Percentiles rank a stretch among this genome's conserved stretches.
These are phyloP conservation scores for Neonectria magnoliae DNA, from an alignment of 2,329 filamentous ascomycete species.

Conservation along the genomic window DNA sequence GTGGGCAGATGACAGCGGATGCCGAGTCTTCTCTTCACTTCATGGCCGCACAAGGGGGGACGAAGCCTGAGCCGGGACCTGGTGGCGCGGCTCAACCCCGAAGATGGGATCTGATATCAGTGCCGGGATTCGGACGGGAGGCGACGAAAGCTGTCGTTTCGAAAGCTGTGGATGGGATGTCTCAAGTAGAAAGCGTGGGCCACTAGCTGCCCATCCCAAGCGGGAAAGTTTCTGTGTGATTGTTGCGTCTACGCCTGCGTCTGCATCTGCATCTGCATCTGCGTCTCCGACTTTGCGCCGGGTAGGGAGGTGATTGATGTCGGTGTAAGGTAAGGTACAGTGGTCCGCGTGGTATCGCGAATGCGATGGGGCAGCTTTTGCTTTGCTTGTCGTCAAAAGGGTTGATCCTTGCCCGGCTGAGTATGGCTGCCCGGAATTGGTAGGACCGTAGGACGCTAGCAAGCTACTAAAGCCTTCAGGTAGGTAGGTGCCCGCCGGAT, in stretches of 20 bases:
- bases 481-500: no score
- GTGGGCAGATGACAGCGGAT: background rate
- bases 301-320: conserved; percentile 11
- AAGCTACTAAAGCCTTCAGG: background rate
- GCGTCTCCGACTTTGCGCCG: background rate
- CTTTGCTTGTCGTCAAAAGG: conserved; percentile 8
- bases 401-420: conserved; percentile 34
- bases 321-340: background rate
- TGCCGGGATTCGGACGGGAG: background rate
- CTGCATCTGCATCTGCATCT: background rate
- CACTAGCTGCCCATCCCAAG: background rate
- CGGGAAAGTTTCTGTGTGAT: background rate
- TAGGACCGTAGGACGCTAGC: background rate
- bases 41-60: conserved; percentile 19
- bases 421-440: background rate
- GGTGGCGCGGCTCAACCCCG: conserved; percentile 21
- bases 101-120: background rate
- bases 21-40: conserved; percentile 20
- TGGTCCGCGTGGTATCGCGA: background rate
- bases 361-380: background rate
- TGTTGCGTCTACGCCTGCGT: background rate
- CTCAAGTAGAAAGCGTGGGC: background rate
- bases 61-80: conserved; percentile 17
- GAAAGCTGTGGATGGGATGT: background rate
- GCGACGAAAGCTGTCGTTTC: background rate